These are phyloP conservation scores for Stemphylium beticola DNA, from an alignment of 2,329 filamentous ascomycete genomes.

Conservation along the genomic window DNA sequence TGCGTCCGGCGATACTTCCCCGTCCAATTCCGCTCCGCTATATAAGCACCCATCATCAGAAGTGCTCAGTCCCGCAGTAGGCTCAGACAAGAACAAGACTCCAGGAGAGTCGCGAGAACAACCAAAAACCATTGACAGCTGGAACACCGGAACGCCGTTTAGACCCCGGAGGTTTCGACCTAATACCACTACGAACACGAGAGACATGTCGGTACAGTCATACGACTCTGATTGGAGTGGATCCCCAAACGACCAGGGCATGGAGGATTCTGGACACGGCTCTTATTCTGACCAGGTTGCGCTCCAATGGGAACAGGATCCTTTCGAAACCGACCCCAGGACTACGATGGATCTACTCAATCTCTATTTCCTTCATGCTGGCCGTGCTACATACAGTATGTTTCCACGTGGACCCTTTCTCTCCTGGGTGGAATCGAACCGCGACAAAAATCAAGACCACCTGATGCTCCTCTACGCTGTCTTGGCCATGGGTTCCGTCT, in stretches of 20 bases:
- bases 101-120: slow-evolving; percentile 40
- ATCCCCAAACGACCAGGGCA: slow-evolving; percentile 35
- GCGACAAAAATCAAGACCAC: slow-evolving; percentile 60
- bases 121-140: slow-evolving; percentile 35
- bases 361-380: slow-evolving; percentile 64
- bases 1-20: slow-evolving; percentile 42
- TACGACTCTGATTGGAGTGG: slow-evolving; percentile 45
- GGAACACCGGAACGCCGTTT: slow-evolving; percentile 35
- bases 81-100: slow-evolving; percentile 37
- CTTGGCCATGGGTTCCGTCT: slow-evolving; percentile 63
- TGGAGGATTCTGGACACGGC: slow-evolving; percentile 36
- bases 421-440: slow-evolving; percentile 58
- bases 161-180: slow-evolving; percentile 37
- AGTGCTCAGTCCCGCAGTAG: slow-evolving; percentile 37
- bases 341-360: slow-evolving; percentile 60
- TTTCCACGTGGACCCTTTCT: slow-evolving; percentile 62
- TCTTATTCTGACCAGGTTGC: slow-evolving; percentile 43
- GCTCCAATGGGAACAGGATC: slow-evolving; percentile 59
- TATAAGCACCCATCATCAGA: slow-evolving; percentile 43
- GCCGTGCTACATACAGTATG: slow-evolving; percentile 61
- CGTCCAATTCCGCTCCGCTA: slow-evolving; percentile 37
- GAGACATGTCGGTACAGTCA: slow-evolving; percentile 45
- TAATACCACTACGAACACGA: slow-evolving; percentile 26
- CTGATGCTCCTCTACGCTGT: slow-evolving; percentile 67
- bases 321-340: slow-evolving; percentile 58